These are phyloP conservation scores for Eustoma russellianum DNA, from an alignment of 257 asterid genomes.

Conservation along the genomic window DNA sequence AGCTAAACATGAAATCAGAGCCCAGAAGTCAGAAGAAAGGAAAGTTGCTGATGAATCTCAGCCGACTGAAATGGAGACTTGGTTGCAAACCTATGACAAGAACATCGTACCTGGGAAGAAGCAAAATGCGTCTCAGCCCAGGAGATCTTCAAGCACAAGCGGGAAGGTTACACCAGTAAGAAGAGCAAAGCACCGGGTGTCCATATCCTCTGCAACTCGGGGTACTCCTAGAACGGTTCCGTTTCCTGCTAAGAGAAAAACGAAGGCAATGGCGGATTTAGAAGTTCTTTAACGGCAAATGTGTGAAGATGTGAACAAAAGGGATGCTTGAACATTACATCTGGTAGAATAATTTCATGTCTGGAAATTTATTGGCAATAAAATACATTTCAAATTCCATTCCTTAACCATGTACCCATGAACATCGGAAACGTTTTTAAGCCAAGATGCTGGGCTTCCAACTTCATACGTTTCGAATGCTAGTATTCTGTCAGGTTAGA, in stretches of 20 bases:
- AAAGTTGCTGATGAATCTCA: conserved; percentile 24
- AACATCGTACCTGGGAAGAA: conserved; percentile 24
- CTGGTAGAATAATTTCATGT: too few species aligned
- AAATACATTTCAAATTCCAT: too few species aligned
- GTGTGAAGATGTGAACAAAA: not conserved
- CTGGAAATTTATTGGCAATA: too few species aligned
- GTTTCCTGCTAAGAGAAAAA: conserved; percentile 46
- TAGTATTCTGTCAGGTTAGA: too few species aligned
- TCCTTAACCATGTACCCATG: too few species aligned
- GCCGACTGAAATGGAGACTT: conserved; percentile 31
- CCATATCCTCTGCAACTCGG: conserved; percentile 38
- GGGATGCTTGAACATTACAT: not conserved
- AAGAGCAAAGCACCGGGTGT: conserved; percentile 35
- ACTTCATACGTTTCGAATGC: too few species aligned
- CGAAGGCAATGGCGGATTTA: conserved; percentile 31
- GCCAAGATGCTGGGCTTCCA: too few species aligned
- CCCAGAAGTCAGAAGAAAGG: conserved; percentile 40
- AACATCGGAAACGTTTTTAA: too few species aligned
- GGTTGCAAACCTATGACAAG: conserved; percentile 28
- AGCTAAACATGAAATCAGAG: conserved; percentile 39
- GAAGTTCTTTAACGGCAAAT: conserved; percentile 18
- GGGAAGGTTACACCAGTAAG: conserved; percentile 33
- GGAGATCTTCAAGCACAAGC: conserved; percentile 32
- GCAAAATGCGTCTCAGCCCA: conserved; percentile 11
- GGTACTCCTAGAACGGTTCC: conserved; percentile 35